Evolutionary conservation across 495 filamentous ascomycete species (phyloP), one percentile per base, ranked within the genome.

Genomic region (Aspergillus ostianus): DNA sequence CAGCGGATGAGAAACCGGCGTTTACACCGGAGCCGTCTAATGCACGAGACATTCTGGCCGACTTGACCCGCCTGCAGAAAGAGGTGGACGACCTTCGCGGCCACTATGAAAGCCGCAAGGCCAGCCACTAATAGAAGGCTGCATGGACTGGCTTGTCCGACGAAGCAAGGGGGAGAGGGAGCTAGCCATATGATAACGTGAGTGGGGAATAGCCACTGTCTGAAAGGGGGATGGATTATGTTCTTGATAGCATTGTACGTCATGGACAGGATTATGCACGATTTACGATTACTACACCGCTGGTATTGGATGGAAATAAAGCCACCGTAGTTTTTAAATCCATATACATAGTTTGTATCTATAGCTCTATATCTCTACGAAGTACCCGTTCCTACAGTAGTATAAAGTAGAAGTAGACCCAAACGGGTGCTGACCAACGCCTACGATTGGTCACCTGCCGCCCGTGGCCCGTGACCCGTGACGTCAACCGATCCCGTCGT

Each of bases 11-110:
- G 47, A 73, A 66, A 47, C 55, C 64, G 4, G 20, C 52, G 2
- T 64, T 68, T 44, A 27, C 68, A 8, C 67, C 71, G 15, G 61
- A 72, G 41, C 64, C 71, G 13, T 74, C 70, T 10, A 73, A 78
- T 51, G 78, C 75, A 5, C 75, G 72, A 30, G 84, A 87, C 67
- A 85, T 90, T 46, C 61, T 91, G 58, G 88, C 86, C 2, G 87
- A 90, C 72, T 73, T 91, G 41, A 77, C 83, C 7, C 82, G 84
- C 50, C 69, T 91, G 58, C 88, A 88, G 70, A 82, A 79, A 70
- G 88, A 91, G 67, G 88, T 91, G 49, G 87, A 91, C 72, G 85
- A 84, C 51, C 68, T 90, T 36, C 80, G 86, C 61, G 85, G 83
- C 1, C 80, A 81, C 58, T 85, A 81, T 60, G 79, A 77, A 55